phyloP scores from a whole-genome alignment of 345 rosid species.

The Mercurialis annua region DNA sequence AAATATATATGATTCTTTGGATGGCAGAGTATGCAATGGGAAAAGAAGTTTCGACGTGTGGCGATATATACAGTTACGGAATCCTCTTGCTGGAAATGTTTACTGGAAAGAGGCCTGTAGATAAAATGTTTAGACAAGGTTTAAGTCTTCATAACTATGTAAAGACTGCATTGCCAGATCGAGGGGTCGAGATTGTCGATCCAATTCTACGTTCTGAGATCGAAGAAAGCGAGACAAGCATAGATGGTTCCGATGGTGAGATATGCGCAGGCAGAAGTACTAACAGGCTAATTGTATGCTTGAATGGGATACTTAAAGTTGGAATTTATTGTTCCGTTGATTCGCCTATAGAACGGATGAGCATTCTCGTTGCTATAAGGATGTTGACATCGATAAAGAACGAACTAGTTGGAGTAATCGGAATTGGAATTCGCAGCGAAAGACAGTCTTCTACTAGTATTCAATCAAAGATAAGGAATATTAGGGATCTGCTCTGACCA shows the following conservation, averaged over 20 bases:
- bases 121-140: neutral
- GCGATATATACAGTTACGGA: conserved; percentile 4
- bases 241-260: neutral
- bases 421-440: neutral
- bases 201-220: neutral
- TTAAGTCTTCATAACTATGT: conserved; percentile 5
- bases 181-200: conserved; percentile 4
- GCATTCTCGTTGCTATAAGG: neutral
- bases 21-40: conserved; percentile 1
- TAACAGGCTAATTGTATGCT: neutral
- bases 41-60: neutral
- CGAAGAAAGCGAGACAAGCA: neutral
- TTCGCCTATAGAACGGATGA: neutral
- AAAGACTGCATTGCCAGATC: neutral
- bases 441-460: neutral
- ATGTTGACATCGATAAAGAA: neutral
- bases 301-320: neutral
- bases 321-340: neutral
- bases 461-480: too few relatives aligned
- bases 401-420: neutral
- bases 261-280: neutral
- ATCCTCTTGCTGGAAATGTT: conserved; percentile 8
- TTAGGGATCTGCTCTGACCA: too few relatives aligned
- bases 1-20: neutral
- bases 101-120: conserved; percentile 2